Evolutionary conservation across 2,329 filamentous ascomycete genomes (phyloP).

Genomic region (Drechslerella coelobrocha): DNA sequence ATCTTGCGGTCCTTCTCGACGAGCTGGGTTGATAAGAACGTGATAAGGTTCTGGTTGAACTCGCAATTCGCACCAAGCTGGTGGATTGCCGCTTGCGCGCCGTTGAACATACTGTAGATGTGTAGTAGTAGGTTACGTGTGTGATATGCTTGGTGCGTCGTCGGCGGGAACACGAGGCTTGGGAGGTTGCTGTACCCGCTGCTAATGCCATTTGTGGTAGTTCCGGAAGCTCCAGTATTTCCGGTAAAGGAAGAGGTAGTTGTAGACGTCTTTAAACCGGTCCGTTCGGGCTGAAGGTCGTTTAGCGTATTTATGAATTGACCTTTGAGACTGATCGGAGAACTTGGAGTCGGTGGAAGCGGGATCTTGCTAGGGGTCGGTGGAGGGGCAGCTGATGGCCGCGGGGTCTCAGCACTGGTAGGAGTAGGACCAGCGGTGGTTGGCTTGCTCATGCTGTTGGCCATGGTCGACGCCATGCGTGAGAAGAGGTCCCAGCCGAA

Average conservation of each 20-base stretch:
- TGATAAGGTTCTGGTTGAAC: constrained; percentile 50
- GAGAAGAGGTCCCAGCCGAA: neutral
- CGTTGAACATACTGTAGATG: constrained; percentile 49
- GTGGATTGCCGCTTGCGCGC: constrained; percentile 46
- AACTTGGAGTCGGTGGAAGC: constrained; percentile 31
- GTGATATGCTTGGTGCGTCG: constrained; percentile 44
- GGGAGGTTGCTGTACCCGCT: constrained; percentile 21
- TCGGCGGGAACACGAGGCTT: constrained; percentile 42
- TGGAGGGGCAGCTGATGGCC: constrained; percentile 14
- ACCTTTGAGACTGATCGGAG: constrained; percentile 33
- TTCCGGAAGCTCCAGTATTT: constrained; percentile 10
- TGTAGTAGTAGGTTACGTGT: constrained; percentile 46
- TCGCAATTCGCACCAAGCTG: constrained; percentile 48
- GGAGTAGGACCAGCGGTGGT: constrained; percentile 5
- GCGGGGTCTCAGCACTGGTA: neutral
- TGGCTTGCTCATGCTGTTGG: constrained; percentile 20
- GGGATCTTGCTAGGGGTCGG: constrained; percentile 43
- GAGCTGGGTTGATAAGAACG: constrained; percentile 42
- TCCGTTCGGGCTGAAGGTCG: constrained; percentile 22
- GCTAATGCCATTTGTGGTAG: neutral
- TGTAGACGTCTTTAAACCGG: constrained; percentile 30
- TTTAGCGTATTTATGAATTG: constrained; percentile 19
- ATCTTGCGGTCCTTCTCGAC: constrained; percentile 49
- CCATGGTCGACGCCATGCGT: constrained; percentile 1
- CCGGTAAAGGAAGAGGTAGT: constrained; percentile 31